phyloP scores from a whole-genome alignment of 306 rosid genomes.

The Begonia peltatifolia region DNA sequence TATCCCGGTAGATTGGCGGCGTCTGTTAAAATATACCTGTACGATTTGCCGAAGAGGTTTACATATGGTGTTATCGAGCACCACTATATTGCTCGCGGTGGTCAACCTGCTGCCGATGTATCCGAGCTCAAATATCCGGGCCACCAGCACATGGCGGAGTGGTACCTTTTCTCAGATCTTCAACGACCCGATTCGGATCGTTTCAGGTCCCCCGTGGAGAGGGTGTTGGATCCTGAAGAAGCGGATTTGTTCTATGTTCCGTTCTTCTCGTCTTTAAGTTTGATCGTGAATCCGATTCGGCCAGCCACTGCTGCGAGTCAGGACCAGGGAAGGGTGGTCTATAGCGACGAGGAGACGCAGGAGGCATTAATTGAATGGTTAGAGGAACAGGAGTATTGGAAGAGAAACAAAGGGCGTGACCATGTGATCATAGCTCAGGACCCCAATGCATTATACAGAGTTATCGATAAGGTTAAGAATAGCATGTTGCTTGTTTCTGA shows the following conservation, averaged over 20 bases:
- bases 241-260: conserved; percentile 84
- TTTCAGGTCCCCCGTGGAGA: conserved; percentile 31
- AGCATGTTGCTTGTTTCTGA: conserved; percentile 61
- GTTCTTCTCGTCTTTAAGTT: conserved; percentile 65
- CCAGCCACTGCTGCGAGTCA: conserved; percentile 20
- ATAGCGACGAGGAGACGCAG: conserved; percentile 81
- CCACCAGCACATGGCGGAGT: conserved; percentile 94
- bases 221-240: conserved; percentile 68
- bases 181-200: conserved; percentile 37
- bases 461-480: conserved; percentile 45
- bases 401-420: conserved; percentile 60
- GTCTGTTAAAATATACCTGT: conserved; percentile 34
- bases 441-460: conserved; percentile 70
- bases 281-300: conserved; percentile 48
- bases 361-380: conserved; percentile 70
- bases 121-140: conserved; percentile 61
- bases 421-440: conserved; percentile 87
- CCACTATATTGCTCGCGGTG: conserved; percentile 71
- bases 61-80: conserved; percentile 55
- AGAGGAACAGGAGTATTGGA: conserved; percentile 70
- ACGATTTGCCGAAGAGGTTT: conserved; percentile 53
- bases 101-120: conserved; percentile 11
- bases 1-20: neutral
- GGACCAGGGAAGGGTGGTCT: conserved; percentile 22
- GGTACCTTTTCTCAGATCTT: conserved; percentile 67